A percentile compares a stretch with the other conserved stretches of the same genome.
Conservation (phyloP, 495 filamentous ascomycete genomes). For the Xylaria intraflava region DNA sequence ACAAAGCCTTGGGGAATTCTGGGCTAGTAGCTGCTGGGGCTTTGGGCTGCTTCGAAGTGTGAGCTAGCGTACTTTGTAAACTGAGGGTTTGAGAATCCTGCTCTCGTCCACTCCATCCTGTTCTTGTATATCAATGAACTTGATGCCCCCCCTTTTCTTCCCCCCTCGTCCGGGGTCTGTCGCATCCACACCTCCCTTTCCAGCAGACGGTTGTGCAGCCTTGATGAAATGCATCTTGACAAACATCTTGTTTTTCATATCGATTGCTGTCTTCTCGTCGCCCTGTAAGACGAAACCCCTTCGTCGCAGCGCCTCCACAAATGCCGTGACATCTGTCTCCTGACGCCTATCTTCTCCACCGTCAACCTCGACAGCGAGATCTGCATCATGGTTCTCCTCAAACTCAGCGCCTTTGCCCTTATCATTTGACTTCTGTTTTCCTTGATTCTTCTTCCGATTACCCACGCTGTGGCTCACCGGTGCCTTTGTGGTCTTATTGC, state of each 20-base stretch:
- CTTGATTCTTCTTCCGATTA: constrained; percentile 39
- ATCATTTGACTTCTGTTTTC: constrained; percentile 50
- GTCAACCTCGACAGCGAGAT: constrained; percentile 47
- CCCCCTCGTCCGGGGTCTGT: constrained; percentile 32
- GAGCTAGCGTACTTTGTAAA: constrained; percentile 79
- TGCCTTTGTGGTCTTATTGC: constrained; percentile 38
- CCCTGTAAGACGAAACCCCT: constrained; percentile 72
- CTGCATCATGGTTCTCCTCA: constrained; percentile 41
- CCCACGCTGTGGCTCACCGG: constrained; percentile 60
- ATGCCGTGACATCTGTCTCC: constrained; percentile 82
- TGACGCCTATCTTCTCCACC: constrained; percentile 43
- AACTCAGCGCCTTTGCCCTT: constrained; percentile 40
- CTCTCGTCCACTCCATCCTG: constrained; percentile 52
- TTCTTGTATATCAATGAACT: constrained; percentile 44
- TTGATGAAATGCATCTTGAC: constrained; percentile 93
- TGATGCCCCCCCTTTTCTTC: constrained; percentile 58
- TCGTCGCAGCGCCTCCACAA: constrained; percentile 71
- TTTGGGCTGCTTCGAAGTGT: background rate
- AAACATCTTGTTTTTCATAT: constrained; percentile 95
- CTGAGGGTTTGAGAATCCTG: constrained; percentile 84
- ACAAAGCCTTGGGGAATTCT: background rate
- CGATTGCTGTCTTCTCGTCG: constrained; percentile 50
- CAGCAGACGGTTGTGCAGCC: constrained; percentile 56
- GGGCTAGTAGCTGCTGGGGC: background rate
- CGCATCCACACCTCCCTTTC: constrained; percentile 52